A percentile compares a stretch with the other conserved stretches of the same genome.
Evolutionary conservation across 495 filamentous ascomycete species (phyloP).

Genomic region (Sordaria brevicollis): DNA sequence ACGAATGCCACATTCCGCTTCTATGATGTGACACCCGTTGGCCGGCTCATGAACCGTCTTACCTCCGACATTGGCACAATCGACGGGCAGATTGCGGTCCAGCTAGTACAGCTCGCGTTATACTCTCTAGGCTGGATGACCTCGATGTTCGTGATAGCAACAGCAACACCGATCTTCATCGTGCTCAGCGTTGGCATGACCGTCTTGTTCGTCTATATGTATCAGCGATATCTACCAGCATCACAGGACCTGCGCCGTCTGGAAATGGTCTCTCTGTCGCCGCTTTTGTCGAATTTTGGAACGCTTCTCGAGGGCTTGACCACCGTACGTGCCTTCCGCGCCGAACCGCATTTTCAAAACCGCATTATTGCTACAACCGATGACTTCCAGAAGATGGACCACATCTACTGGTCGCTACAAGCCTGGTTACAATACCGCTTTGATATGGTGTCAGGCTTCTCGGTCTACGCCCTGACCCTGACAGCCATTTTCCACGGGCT

Average conservation of each 20-base stretch:
- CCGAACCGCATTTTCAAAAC: slow-evolving; percentile 62
- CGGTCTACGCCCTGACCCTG: slow-evolving; percentile 59
- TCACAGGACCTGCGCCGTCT: slow-evolving; percentile 73
- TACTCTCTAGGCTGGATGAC: slow-evolving; percentile 57
- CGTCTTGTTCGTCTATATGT: slow-evolving; percentile 52
- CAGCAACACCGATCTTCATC: slow-evolving; percentile 65
- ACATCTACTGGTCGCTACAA: slow-evolving; percentile 84
- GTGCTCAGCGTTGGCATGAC: slow-evolving; percentile 55
- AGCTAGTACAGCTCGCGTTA: slow-evolving; percentile 57
- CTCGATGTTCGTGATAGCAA: slow-evolving; percentile 62
- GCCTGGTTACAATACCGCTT: slow-evolving; percentile 75
- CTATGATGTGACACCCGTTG: slow-evolving; percentile 77
- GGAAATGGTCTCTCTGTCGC: slow-evolving; percentile 75
- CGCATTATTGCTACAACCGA: slow-evolving; percentile 67
- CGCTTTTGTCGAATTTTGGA: slow-evolving; percentile 78
- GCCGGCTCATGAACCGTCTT: slow-evolving; percentile 76
- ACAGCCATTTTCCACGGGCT: slow-evolving; percentile 60
- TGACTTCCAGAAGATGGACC: slow-evolving; percentile 82
- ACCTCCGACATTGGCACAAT: slow-evolving; percentile 77
- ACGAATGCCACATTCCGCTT: slow-evolving; percentile 74
- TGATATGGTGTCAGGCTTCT: slow-evolving; percentile 55
- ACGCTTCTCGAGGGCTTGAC: slow-evolving; percentile 67
- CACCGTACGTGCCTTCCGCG: slow-evolving; percentile 68
- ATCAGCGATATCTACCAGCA: slow-evolving; percentile 63
- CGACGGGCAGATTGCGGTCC: slow-evolving; percentile 64